These are phyloP conservation scores for Leccinellum rugosiceps DNA, from an alignment of 768 basidiomycete species.

Conservation along the genomic window DNA sequence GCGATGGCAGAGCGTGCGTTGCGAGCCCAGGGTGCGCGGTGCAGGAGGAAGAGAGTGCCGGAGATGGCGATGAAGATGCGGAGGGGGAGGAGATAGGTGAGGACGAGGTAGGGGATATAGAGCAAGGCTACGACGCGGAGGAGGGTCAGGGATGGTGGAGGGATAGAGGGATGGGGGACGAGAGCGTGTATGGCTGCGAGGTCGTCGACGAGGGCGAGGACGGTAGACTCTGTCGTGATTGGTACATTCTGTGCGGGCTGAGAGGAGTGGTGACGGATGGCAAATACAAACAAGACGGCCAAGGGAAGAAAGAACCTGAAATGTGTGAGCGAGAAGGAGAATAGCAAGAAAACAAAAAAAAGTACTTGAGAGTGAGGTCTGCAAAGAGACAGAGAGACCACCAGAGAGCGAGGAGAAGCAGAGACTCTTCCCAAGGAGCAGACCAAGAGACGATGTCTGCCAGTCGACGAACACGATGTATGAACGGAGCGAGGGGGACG, in stretches of 20 bases:
- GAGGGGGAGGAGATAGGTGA: slow-evolving; percentile 61
- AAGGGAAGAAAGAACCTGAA: slow-evolving; percentile 59
- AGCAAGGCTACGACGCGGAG: slow-evolving; percentile 55
- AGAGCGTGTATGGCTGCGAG: slow-evolving; percentile 62
- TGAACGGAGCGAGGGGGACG: slow-evolving; percentile 55
- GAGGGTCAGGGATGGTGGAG: slow-evolving; percentile 34
- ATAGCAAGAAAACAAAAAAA: too few species aligned
- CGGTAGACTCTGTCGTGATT: slow-evolving; percentile 50
- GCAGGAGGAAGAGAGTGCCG: slow-evolving; percentile 58
- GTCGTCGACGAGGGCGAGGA: slow-evolving; percentile 59
- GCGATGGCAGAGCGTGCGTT: slow-evolving; percentile 54
- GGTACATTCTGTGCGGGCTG: slow-evolving; percentile 13
- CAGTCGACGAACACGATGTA: slow-evolving; percentile 41
- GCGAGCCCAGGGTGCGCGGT: slow-evolving; percentile 66
- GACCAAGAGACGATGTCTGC: slow-evolving; percentile 59
- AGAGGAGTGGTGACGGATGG: slow-evolving; percentile 26
- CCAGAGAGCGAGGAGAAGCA: slow-evolving; percentile 67
- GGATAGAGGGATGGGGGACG: slow-evolving; percentile 40
- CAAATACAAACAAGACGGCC: slow-evolving; percentile 39
- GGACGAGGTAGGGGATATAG: slow-evolving; percentile 63
- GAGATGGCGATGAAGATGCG: slow-evolving; percentile 56
- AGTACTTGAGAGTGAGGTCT: slow-evolving; percentile 44
- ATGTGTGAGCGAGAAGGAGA: background rate
- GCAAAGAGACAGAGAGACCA: slow-evolving; percentile 73
- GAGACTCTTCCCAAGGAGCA: slow-evolving; percentile 54